Evolutionary conservation across 2,329 filamentous ascomycete genomes (phyloP).

Genomic region (Colletotrichum endophyticum): DNA sequence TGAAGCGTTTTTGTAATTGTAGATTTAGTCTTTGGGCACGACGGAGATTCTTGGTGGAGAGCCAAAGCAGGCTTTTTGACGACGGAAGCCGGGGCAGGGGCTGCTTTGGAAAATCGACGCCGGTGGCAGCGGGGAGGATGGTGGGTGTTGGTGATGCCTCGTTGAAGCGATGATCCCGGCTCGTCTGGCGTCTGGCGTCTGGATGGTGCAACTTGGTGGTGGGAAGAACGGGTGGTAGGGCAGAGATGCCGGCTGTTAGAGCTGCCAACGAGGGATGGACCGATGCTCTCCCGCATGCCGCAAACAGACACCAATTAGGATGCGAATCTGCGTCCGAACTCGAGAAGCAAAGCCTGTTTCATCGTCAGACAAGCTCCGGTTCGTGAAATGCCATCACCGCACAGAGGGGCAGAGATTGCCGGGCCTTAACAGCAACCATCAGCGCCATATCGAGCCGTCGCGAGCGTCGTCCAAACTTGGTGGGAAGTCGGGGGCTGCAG

Average conservation of each 20-base stretch:
- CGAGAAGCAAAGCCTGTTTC: slow-evolving; percentile 16
- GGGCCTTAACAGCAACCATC: slow-evolving; percentile 9
- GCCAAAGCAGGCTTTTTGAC: slow-evolving; percentile 16
- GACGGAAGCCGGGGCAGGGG: slow-evolving; percentile 8
- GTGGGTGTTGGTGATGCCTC: slow-evolving; percentile 13
- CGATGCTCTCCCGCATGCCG: slow-evolving; percentile 4
- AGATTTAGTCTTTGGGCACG: not conserved
- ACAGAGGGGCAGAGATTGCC: not conserved
- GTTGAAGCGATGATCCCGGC: slow-evolving; percentile 18
- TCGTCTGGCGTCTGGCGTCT: not conserved
- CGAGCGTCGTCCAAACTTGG: not conserved
- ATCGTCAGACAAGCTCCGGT: not conserved
- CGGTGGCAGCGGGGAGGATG: not conserved
- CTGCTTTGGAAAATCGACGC: not conserved
- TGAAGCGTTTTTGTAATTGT: slow-evolving; percentile 15
- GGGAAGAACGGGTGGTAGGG: not conserved
- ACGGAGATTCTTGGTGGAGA: not conserved
- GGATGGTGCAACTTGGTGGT: not conserved
- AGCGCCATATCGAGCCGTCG: not conserved
- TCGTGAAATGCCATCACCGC: not conserved
- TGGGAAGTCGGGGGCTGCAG: not conserved
- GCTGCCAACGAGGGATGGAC: not conserved
- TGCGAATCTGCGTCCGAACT: not conserved
- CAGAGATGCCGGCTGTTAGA: slow-evolving; percentile 13
- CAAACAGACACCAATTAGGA: not conserved